Evolutionary conservation across 768 basidiomycete genomes (phyloP), one percentile per base, ranked within the genome.

Genomic region (Rhizopogon rudus): DNA sequence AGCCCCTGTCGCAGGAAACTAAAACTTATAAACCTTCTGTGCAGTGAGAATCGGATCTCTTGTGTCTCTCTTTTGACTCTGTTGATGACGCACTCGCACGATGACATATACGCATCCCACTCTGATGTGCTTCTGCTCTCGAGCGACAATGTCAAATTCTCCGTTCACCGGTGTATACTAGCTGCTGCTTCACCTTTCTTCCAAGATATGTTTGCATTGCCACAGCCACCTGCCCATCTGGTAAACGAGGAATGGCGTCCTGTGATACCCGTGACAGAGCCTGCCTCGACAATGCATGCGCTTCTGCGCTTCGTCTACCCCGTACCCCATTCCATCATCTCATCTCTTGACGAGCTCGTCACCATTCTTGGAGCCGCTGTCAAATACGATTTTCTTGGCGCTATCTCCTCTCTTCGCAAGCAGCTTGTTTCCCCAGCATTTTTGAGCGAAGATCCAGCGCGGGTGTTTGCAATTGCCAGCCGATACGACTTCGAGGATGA

Each of bases 401-500:
- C 78, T 44, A 70, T 79, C 57, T 63, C 69, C 29, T 60, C 71
- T 0, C 73, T 90, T n/a, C 81, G 84, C 50, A 69, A 65, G 42
- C 65, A 76, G 25, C 78, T 89, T 37, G 59, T 84, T 14, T 75
- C 81, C 0, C 73, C 78, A 6, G 65, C 64, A 12, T 86, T 83
- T 64, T 64, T 84, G 16, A 59, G 68, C 37, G 61, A 70, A 13
- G 73, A 72, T 10, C 83, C 88, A 9, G 73, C 76, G 14, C 81
- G 84, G 10, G 84, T 88, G 2, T 91, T 84, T 60, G 85, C 87
- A 22, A 81, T 88, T 41, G 86, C 88, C 2, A 81, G 80, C 56
- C 81, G 83, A 4, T 84, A 79, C 55, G 82, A 83, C 20, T 68
- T 90, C 14, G 80, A 84, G 44, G 78, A 82, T 31, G 87, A 88